Evolutionary conservation across 108 stramenopile genomes (phyloP).

Genomic region (Cafeteria roenbergensis): DNA sequence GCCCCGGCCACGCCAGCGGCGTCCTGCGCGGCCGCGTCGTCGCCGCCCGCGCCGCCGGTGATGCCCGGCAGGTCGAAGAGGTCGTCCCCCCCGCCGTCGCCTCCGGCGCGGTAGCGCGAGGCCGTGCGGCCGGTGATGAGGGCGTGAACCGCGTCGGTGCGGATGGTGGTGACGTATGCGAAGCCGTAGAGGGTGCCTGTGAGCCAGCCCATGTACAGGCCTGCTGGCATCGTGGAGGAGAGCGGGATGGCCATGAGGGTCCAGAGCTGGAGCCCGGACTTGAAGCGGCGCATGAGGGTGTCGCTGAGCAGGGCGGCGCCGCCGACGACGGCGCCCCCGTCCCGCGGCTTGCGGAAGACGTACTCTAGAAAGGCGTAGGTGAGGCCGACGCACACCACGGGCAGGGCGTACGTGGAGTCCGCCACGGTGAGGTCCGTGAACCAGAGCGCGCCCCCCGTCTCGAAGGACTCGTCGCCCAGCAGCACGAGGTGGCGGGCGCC

Average conservation of each 20-base stretch:
- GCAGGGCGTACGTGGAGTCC: slow-evolving; percentile 10
- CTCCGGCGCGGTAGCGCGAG: too few relatives aligned
- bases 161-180: too few relatives aligned
- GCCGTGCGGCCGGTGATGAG: too few relatives aligned
- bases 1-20: too few relatives aligned
- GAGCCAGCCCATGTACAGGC: slow-evolving; percentile 2
- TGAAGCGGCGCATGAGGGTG: neutral
- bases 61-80: too few relatives aligned
- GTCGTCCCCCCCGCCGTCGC: too few relatives aligned
- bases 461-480: slow-evolving; percentile 7
- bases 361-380: slow-evolving; percentile 2
- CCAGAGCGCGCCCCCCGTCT: slow-evolving; percentile 13
- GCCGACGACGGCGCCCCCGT: neutral
- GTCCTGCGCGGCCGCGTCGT: too few relatives aligned
- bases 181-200: too few relatives aligned
- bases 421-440: slow-evolving; percentile 6
- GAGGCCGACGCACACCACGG: neutral
- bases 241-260: neutral
- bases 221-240: neutral
- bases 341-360: neutral
- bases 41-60: too few relatives aligned
- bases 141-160: too few relatives aligned
- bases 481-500: slow-evolving; percentile 9
- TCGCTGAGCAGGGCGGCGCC: neutral
- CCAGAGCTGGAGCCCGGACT: neutral